Evolutionary conservation across 108 stramenopile genomes (phyloP), one percentile per base, ranked within the genome.

Genomic region (Chaetoceros muelleri): DNA sequence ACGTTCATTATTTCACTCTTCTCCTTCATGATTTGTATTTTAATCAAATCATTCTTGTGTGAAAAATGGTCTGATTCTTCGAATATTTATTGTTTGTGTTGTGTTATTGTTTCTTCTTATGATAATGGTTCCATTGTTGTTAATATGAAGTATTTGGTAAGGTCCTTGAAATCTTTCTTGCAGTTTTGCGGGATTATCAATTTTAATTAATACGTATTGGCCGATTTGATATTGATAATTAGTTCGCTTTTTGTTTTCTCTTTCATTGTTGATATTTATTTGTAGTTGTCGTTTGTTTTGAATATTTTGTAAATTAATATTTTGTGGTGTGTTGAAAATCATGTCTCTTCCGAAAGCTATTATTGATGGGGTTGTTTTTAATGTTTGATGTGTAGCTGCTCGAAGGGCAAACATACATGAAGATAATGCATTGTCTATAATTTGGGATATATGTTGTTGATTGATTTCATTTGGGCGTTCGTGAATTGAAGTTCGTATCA

Each of bases 401-500:
- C 34, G 34, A 10, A 40, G 13, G 5, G 34, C 34, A 40, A 10
- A 40, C 8, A 40, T 13, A 13, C 8, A 10, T 10, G 5, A 10
- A 10, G 34, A 5, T 10, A 40, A 13, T 40, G 13, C 8, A 5
- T 5, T 40, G 13, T 40, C 34, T 5, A 40, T 40, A 40, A 40
- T 13, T 10, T 40, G 34, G n/a, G n/a, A n/a, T n/a, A n/a, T n/a
- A 40, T 40, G 5, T 40, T 5, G 8, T 40, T 40, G 34, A 40
- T 40, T 40, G 34, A 40, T 40, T 10, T 40, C 34, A 40, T 40
- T 40, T 26, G 72, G 61, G 16, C 62, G 61, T 21, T 10, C n/a
- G 44, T 64, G 55, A 10, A 66, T 0, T 18, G 66, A 0, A 20
- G 60, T 46, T 1, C 75, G 34, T 0, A 80, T 28, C 3, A 53